A percentile compares a stretch with the other conserved stretches of the same genome.
Evolutionary conservation across 1,139 yeast genomes (phyloP).

Genomic region (Geotrichum restrictum): DNA sequence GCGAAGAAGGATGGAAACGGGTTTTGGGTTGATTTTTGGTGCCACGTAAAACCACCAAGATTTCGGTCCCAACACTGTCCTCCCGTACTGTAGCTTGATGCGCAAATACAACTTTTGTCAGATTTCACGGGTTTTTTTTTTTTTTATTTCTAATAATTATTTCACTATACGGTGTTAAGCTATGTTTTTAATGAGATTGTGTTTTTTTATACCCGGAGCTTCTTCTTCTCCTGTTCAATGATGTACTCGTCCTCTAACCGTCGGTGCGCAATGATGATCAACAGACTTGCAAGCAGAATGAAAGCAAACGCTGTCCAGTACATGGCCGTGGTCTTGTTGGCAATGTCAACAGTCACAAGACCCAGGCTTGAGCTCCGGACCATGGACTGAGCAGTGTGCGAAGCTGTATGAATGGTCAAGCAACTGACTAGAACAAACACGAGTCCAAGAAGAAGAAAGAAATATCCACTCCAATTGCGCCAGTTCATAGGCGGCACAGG

Average conservation of each 20-base stretch:
- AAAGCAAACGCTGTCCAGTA: slow-evolving; percentile 61
- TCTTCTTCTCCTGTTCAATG: slow-evolving; percentile 1
- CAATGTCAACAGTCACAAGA: slow-evolving; percentile 46
- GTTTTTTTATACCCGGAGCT: neutral
- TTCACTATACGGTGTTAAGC: no score
- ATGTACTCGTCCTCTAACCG: slow-evolving; percentile 7
- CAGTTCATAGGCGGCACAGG: neutral
- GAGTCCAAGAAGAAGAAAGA: neutral
- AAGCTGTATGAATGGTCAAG: slow-evolving; percentile 1
- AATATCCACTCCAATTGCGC: neutral
- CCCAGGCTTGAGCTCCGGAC: slow-evolving; percentile 53
- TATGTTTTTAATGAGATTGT: no score
- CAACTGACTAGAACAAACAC: slow-evolving; percentile 4
- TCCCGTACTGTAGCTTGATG: no score
- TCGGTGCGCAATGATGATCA: neutral
- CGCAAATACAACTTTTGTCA: no score
- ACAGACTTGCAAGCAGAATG: slow-evolving; percentile 24
- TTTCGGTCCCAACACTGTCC: no score
- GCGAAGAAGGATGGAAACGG: no score
- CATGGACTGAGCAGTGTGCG: slow-evolving; percentile 42
- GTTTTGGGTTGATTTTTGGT: no score
- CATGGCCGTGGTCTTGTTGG: slow-evolving; percentile 56
- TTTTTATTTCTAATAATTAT: no score
- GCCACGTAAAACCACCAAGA: no score
- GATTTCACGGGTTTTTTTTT: no score